Base-by-base conservation (phyloP, 176 grass and related monocot genomes). In the Ampelocalamus luodianensis region DNA sequence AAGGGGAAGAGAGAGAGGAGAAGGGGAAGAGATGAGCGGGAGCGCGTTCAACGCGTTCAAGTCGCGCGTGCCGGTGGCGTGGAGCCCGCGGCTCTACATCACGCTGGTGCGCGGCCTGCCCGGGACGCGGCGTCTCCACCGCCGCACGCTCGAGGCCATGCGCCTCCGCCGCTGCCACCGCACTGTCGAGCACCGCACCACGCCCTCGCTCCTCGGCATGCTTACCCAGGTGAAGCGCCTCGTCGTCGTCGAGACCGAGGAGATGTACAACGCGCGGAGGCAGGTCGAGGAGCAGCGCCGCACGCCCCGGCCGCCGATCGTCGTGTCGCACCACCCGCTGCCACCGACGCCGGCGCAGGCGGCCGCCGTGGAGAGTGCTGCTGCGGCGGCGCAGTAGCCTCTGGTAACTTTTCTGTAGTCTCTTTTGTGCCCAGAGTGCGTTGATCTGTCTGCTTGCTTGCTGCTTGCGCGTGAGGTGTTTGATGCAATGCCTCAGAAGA, bases 81-180 rank as follows among this genome's bases (percentile, higher is more conserved):
- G 91, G 95, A 98, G 93, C 83, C 84, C 89, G 14, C 68, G 72
- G 55, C 85, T 98, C 17, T 98, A 93, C 91, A 93, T 98, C 79
- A 98, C 95, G 79, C 87, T 98, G 60, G 95, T 97, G 70, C 89
- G 95, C n/a, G 92, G 93, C 4, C 85, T 95, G 16, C 95, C 93
- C 0, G 95, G 95, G 8, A 97, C 95, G 45, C 92, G 92, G 8
- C 89, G 79, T 59, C 95, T 95, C 79, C 95, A 97, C 90, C 92
- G 95, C 75, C 95, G 92, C 74, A 98, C 95, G 60, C 92, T 98
- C 10, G 95, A 95, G 79, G 95, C 95, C 79, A 98, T 98, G 95
- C 89, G 95, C 59, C 95, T 98, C 89, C 95, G 95, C 75, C 85
- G 91, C 54, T 98, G 91, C 91, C 69, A 98, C 87, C 91, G 91